Base-by-base conservation (phyloP, 2,329 filamentous ascomycete genomes). In the Conoideocrella luteorostrata region DNA sequence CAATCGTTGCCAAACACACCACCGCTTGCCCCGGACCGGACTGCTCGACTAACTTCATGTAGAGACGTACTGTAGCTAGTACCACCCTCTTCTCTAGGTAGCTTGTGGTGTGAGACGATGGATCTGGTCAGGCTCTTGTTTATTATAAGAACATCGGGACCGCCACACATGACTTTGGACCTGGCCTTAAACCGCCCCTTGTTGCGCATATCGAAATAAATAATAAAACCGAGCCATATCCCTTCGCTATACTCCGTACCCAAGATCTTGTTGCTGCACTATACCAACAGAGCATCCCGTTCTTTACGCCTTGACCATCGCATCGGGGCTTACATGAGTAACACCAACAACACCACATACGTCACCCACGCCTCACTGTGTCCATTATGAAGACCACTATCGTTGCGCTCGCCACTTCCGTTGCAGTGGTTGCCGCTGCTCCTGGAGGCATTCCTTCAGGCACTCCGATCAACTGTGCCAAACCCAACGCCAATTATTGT, bases 401-500 rank as follows among this genome's bases (percentile, higher is more conserved):
- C 21, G 41, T 58, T 35, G 24, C 68, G 49, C 35, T 64, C 39
- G 35, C 61, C 46, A 49, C 52, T 44, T 56, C 61, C 41, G 62
- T 65, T 41, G 61, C 65, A 30, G 66, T 66, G 34, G 59, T 58
- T 44, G 45, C 63, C 39, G 64, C 62, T 44, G 41, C 61, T 35
- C 63, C 62, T 52, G 71, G 69, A 40, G 67, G 72, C 51, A 54
- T 52, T 48, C 46, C 47, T 10, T 29, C 49, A 23, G 45, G 50
- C 24, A 45, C 39, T 43, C 54, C 51, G 24, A 64, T 63, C 54
- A 57, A 54, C 46, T 75, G 70, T 55, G 58, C 57, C 41, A 59
- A 60, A 48, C 52, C 67, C 38, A 65, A 69, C 49, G 65, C 61
- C 15, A 61, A 58, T 39, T 75, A 65, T 61, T 74, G 71, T 55